phyloP scores from a whole-genome alignment of 768 basidiomycete species.

The Tricholoma bakamatsutake region DNA sequence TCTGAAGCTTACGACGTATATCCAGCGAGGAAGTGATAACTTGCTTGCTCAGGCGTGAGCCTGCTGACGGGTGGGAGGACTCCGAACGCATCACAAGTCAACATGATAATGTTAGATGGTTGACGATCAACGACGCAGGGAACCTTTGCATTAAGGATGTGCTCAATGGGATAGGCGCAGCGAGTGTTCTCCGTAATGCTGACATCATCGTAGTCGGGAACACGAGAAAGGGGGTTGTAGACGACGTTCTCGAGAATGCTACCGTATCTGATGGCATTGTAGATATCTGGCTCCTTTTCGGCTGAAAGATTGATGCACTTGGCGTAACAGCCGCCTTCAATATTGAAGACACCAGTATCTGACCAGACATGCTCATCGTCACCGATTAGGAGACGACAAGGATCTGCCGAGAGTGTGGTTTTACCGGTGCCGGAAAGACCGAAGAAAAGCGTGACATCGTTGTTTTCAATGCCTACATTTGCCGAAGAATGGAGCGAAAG shows the following conservation, averaged over 20 bases:
- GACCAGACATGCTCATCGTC: conserved; percentile 99
- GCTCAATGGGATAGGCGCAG: conserved; percentile 98
- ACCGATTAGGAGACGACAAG: conserved; percentile 88
- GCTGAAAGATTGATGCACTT: conserved; percentile 95
- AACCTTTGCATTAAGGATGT: conserved; percentile 90
- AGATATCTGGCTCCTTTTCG: conserved; percentile 99
- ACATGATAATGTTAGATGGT: conserved; percentile 93
- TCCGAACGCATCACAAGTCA: conserved; percentile 97
- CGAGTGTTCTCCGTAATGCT: conserved; percentile 99
- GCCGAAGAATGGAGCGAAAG: conserved; percentile 98
- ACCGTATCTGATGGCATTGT: conserved; percentile 89
- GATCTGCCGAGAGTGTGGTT: conserved; percentile 97
- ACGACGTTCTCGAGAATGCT: conserved; percentile 99
- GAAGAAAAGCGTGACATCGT: conserved; percentile 98
- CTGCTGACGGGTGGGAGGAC: conserved; percentile 94
- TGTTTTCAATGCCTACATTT: conserved; percentile 84
- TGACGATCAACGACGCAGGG: conserved; percentile 84
- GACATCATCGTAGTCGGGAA: conserved; percentile 93
- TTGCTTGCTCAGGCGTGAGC: conserved; percentile 90
- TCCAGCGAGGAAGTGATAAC: conserved; percentile 95
- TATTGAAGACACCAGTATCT: conserved; percentile 99
- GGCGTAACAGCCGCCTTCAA: conserved; percentile 99
- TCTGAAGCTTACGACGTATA: conserved; percentile 73
- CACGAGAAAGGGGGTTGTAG: conserved; percentile 77
- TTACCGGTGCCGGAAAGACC: conserved; percentile 98